Evolutionary conservation across 768 basidiomycete genomes (phyloP).

Genomic region (Leccinum rimulosum): DNA sequence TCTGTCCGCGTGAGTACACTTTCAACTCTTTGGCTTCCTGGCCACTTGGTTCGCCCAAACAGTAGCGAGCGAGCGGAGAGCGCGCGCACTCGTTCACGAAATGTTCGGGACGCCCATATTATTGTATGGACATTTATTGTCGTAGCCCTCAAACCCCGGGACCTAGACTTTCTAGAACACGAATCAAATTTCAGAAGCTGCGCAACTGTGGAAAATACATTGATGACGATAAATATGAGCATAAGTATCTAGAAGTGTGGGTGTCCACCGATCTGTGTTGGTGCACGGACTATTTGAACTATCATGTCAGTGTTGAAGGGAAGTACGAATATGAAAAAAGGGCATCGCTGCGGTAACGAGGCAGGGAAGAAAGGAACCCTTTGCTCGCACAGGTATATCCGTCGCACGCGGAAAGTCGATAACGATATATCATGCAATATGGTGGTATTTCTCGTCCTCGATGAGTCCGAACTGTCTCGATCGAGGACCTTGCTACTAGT

Average conservation of each 20-base stretch:
- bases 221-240: not conserved
- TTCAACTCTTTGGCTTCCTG: too few species aligned
- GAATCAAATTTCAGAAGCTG: not conserved
- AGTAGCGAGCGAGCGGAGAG: not conserved
- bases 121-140: not conserved
- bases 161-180: not conserved
- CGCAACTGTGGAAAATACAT: not conserved
- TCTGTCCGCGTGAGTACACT: not conserved
- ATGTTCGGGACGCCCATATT: not conserved
- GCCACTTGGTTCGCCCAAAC: not conserved
- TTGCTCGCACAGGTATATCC: constrained; percentile 12
- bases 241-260: not conserved
- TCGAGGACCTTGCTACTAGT: constrained; percentile 8
- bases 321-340: not conserved
- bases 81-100: not conserved
- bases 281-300: not conserved
- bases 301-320: constrained; percentile 11
- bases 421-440: constrained; percentile 8
- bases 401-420: not conserved
- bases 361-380: not conserved
- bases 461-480: constrained; percentile 17
- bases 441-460: constrained; percentile 15
- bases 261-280: not conserved
- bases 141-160: not conserved
- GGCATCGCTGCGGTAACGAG: not conserved